These are phyloP conservation scores for Cystobasidiaceae sp. DNA, from an alignment of 1,284 basidiomycete genomes.

Conservation along the genomic window DNA sequence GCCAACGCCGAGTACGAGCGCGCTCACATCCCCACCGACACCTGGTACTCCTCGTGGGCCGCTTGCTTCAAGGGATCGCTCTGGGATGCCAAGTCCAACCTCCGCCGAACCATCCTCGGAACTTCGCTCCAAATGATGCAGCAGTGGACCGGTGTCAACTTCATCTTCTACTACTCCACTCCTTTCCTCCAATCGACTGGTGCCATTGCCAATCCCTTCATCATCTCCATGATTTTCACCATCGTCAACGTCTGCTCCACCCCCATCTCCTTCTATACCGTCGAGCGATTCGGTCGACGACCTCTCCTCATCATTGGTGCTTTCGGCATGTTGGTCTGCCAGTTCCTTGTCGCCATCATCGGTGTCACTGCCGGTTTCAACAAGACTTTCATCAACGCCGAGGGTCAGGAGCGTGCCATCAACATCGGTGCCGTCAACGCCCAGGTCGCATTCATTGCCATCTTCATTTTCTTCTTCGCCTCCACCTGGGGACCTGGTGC, in stretches of 20 bases:
- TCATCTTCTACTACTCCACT: slow-evolving; percentile 39
- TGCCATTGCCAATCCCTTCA: slow-evolving; percentile 38
- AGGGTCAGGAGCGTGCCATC: slow-evolving; percentile 33
- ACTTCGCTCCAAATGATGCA: slow-evolving; percentile 35
- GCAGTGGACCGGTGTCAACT: slow-evolving; percentile 38
- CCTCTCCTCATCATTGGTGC: slow-evolving; percentile 40
- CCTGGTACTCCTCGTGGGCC: slow-evolving; percentile 31
- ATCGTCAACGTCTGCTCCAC: slow-evolving; percentile 46
- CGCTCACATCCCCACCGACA: slow-evolving; percentile 31
- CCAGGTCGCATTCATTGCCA: slow-evolving; percentile 44
- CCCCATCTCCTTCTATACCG: slow-evolving; percentile 44
- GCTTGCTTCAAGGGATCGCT: slow-evolving; percentile 39
- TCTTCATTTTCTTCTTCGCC: slow-evolving; percentile 45
- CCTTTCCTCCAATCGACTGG: slow-evolving; percentile 40
- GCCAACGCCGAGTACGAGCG: slow-evolving; percentile 42
- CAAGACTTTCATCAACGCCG: slow-evolving; percentile 22
- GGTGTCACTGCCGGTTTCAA: slow-evolving; percentile 27
- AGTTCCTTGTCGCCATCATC: slow-evolving; percentile 36
- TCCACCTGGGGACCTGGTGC: slow-evolving; percentile 42
- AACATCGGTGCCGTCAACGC: slow-evolving; percentile 41
- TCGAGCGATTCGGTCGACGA: slow-evolving; percentile 45
- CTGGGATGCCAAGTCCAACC: slow-evolving; percentile 19
- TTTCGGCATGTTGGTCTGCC: slow-evolving; percentile 42
- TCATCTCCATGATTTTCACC: slow-evolving; percentile 36
- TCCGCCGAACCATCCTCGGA: slow-evolving; percentile 30